A percentile compares a stretch with the other conserved stretches of the same genome.
Evolutionary conservation across 2,329 filamentous ascomycete species (phyloP).

Genomic region (Pseudogymnoascus sp.): DNA sequence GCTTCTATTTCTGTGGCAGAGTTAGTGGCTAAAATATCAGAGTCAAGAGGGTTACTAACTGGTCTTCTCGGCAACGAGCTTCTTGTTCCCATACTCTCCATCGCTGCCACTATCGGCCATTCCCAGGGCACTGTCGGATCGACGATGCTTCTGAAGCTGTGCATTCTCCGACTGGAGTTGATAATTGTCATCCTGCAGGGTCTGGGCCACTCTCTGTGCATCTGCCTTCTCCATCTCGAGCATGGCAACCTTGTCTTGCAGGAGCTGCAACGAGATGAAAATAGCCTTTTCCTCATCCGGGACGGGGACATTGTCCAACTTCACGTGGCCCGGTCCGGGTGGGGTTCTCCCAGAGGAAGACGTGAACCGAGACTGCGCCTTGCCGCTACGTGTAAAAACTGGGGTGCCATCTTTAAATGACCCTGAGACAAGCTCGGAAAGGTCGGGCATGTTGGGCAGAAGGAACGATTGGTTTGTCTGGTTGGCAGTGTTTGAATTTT

Average conservation of each 20-base stretch:
- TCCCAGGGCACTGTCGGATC: constrained; percentile 37
- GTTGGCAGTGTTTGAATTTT: constrained; percentile 33
- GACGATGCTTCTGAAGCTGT: constrained; percentile 30
- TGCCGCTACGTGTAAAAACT: constrained; percentile 42
- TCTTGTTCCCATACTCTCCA: constrained; percentile 36
- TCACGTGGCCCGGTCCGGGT: constrained; percentile 32
- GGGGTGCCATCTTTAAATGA: constrained; percentile 24
- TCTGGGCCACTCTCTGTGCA: constrained; percentile 38
- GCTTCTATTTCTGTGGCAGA: constrained; percentile 43
- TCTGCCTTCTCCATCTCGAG: constrained; percentile 48
- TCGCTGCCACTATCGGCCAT: constrained; percentile 29
- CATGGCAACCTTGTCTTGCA: constrained; percentile 48
- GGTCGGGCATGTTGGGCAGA: constrained; percentile 50
- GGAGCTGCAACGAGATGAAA: constrained; percentile 48
- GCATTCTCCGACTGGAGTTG: constrained; percentile 38
- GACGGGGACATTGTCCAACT: constrained; percentile 45
- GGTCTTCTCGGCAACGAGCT: constrained; percentile 43
- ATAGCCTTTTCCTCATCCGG: constrained; percentile 55
- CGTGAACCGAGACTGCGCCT: constrained; percentile 44
- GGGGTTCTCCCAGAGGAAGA: constrained; percentile 33
- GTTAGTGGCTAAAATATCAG: neutral
- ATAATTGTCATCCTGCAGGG: constrained; percentile 43
- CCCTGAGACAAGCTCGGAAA: constrained; percentile 52
- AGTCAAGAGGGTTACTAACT: constrained; percentile 35
- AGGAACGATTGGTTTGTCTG: constrained; percentile 51